phyloP scores from a whole-genome alignment of 139 green algal species.

The Pseudopediastrum boryanum region DNA sequence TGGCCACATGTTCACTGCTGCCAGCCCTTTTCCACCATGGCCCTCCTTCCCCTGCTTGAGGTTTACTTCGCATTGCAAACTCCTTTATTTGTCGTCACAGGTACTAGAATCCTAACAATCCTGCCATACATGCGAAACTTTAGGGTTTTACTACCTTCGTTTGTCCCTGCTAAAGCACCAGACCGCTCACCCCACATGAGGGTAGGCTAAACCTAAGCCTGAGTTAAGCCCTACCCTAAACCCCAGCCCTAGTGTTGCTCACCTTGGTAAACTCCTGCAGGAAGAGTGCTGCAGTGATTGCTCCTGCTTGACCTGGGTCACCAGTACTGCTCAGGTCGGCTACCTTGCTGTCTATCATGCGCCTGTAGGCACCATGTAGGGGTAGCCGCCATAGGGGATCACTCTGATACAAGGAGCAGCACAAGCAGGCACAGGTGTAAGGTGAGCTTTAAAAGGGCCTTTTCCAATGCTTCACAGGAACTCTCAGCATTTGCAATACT shows the following conservation, averaged over 20 bases:
- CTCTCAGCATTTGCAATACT: too few species aligned
- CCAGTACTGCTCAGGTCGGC: constrained; percentile 34
- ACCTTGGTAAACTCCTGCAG: constrained; percentile 56
- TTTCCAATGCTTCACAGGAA: background rate
- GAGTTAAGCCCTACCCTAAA: background rate
- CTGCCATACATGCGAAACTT: too few species aligned
- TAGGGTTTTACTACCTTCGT: too few species aligned
- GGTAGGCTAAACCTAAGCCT: too few species aligned
- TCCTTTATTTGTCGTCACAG: too few species aligned
- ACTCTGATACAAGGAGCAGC: constrained; percentile 11
- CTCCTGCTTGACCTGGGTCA: constrained; percentile 37
- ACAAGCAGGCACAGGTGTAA: background rate
- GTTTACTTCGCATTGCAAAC: too few species aligned
- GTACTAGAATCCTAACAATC: too few species aligned
- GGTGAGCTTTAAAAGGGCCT: background rate
- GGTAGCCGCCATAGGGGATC: constrained; percentile 76
- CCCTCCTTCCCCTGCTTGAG: too few species aligned
- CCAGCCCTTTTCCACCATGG: too few species aligned
- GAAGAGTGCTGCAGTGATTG: constrained; percentile 68
- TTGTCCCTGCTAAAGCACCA: too few species aligned
- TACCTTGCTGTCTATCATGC: constrained; percentile 65
- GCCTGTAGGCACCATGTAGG: constrained; percentile 52
- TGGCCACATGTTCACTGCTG: too few species aligned
- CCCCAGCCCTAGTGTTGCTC: background rate
- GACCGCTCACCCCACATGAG: too few species aligned